Percentiles rank a stretch among this genome's conserved stretches.
phyloP scores from a whole-genome alignment of 441 rosid species.

The Aquilaria agallochum region DNA sequence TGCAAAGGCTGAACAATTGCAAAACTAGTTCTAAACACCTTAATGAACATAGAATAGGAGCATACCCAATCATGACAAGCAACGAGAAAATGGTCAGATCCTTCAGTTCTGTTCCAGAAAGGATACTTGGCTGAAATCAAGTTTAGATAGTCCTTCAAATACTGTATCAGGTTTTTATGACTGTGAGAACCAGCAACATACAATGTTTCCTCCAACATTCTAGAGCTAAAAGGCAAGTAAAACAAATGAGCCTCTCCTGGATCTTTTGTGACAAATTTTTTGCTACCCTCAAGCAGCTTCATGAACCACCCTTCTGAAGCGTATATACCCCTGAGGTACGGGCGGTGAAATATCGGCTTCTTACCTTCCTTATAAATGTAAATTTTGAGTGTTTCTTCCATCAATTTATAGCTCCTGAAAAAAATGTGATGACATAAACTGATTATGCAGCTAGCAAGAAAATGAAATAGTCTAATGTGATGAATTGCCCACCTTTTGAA shows the following conservation, averaged over 20 bases:
- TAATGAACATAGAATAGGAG: not conserved
- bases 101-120: constrained; percentile 87
- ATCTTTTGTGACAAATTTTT: constrained; percentile 52
- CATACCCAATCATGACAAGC: constrained; percentile 98
- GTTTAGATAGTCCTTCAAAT: constrained; percentile 56
- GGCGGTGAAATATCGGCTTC: constrained; percentile 65
- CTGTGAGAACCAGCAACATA: constrained; percentile 69
- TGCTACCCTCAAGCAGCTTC: constrained; percentile 66
- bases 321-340: constrained; percentile 74
- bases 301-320: constrained; percentile 99
- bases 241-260: constrained; percentile 77
- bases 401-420: constrained; percentile 87
- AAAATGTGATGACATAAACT: constrained; percentile 12
- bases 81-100: constrained; percentile 90
- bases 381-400: constrained; percentile 77
- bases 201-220: constrained; percentile 56
- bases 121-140: constrained; percentile 53
- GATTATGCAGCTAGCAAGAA: constrained; percentile 6
- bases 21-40: not conserved
- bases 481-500: constrained; percentile 52
- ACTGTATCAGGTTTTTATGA: constrained; percentile 44
- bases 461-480: constrained; percentile 1
- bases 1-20: not conserved
- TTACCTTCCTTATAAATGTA: constrained; percentile 82
- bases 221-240: constrained; percentile 87